phyloP scores from a whole-genome alignment of 768 basidiomycete species.

The Lentinula lateritia region DNA sequence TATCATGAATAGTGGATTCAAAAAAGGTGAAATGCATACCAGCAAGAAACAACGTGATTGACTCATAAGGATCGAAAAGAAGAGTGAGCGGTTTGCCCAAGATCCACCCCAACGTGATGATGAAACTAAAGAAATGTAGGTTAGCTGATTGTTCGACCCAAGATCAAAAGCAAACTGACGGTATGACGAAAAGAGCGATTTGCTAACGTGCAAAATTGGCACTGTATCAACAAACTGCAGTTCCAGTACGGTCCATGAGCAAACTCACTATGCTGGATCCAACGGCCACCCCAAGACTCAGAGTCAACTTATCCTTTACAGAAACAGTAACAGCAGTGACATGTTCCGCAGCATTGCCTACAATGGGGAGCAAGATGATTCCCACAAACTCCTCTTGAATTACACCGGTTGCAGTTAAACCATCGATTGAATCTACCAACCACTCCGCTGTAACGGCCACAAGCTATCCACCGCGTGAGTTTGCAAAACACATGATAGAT shows the following conservation, averaged over 20 bases:
- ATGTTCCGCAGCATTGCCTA: conserved; percentile 87
- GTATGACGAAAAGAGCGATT: conserved; percentile 82
- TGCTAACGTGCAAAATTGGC: conserved; percentile 39
- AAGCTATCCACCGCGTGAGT: conserved; percentile 30
- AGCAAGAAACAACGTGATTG: conserved; percentile 49
- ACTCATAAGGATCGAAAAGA: conserved; percentile 88
- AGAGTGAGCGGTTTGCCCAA: conserved; percentile 75
- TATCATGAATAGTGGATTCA: neutral
- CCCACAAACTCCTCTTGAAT: conserved; percentile 84
- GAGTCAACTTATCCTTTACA: conserved; percentile 82
- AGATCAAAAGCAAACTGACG: conserved; percentile 37
- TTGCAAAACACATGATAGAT: conserved; percentile 3
- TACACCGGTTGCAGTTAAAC: conserved; percentile 47
- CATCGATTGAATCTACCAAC: conserved; percentile 79
- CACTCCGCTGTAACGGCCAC: conserved; percentile 63
- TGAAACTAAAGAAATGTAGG: conserved; percentile 39
- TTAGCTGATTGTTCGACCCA: neutral
- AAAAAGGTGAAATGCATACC: conserved; percentile 20
- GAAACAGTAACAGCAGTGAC: conserved; percentile 90
- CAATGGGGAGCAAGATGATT: conserved; percentile 81
- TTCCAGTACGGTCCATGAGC: neutral
- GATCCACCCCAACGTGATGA: conserved; percentile 74
- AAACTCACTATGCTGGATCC: conserved; percentile 71
- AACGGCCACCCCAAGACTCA: conserved; percentile 87
- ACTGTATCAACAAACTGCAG: neutral